A percentile compares a stretch with the other conserved stretches of the same genome.
Evolutionary conservation across 495 filamentous ascomycete genomes (phyloP).

Genomic region (Cenococcum geophilum): DNA sequence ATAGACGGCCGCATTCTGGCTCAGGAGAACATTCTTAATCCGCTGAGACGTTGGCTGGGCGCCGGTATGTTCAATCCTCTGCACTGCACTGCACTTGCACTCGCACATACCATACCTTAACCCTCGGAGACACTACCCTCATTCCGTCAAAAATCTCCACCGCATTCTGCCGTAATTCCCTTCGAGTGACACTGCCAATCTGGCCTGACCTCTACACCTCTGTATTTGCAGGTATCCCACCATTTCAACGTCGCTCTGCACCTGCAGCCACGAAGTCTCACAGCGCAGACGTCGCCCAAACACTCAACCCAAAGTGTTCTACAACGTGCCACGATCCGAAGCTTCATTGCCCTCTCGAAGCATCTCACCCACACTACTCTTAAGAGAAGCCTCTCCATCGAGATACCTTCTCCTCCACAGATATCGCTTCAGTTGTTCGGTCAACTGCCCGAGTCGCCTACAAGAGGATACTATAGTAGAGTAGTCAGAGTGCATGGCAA

Average conservation of each 20-base stretch:
- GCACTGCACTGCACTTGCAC: background rate
- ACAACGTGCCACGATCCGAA: slow-evolving; percentile 23
- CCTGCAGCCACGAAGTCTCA: slow-evolving; percentile 31
- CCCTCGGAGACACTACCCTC: background rate
- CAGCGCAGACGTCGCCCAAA: slow-evolving; percentile 16
- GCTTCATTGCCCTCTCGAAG: slow-evolving; percentile 13
- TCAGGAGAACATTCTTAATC: slow-evolving; percentile 25
- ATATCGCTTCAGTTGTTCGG: background rate
- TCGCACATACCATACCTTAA: background rate
- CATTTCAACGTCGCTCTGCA: slow-evolving; percentile 22
- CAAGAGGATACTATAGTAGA: background rate
- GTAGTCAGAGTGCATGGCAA: slow-evolving; percentile 18
- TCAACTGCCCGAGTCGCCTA: background rate
- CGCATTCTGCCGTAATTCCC: slow-evolving; percentile 4
- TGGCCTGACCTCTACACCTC: slow-evolving; percentile 3
- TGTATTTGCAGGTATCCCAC: slow-evolving; percentile 3
- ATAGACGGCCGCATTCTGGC: background rate
- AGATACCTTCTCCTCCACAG: slow-evolving; percentile 3
- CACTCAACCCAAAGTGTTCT: slow-evolving; percentile 19
- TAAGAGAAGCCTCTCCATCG: slow-evolving; percentile 7
- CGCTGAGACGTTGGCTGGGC: slow-evolving; percentile 20
- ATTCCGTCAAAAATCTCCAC: background rate
- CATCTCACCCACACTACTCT: slow-evolving; percentile 11
- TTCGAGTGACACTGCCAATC: slow-evolving; percentile 3
- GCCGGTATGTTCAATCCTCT: slow-evolving; percentile 4